Evolutionary conservation across 805 yeast genomes (phyloP), one percentile per base, ranked within the genome.

Genomic region (Sungouiozyma intestinalis): DNA sequence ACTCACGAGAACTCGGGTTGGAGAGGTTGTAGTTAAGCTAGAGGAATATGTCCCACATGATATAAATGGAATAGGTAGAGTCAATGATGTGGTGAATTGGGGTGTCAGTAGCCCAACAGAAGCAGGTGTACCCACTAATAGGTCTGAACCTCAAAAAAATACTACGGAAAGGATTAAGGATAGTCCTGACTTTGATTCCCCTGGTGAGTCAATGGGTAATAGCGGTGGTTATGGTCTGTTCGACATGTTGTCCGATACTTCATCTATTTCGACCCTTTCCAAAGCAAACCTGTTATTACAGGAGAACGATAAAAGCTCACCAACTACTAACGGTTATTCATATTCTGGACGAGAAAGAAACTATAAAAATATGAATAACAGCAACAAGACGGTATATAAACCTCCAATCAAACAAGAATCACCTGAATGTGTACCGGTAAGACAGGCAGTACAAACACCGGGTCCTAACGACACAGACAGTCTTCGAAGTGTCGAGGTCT

Each of bases 1-100:
- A 14, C 31, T 27, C 3, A 36, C 16, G 14, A 45, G 37, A 39
- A 40, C 55, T 15, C 54, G 65, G 24, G 64, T 61, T 27, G 71
- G 69, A 17, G 71, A 65, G 35, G 67, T 63, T 3, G 49, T 57
- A 3, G 57, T 65, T 3, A 68, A 70, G 4, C 35, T 65, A 15
- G 63, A 61, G 40, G 70, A 66, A 45, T 63, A 58, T 42, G 51
- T 60, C n/a, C 66, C 67, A 3, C 46, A 53, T 1, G 56, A 57
- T 40, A 46, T 57, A 8, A 50, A 51, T 35, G 66, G 62, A 7
- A 49, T 60, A 18, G 64, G 65, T 1, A 57, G 52, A 36, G 58
- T 58, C 4, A 57, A 45, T 33, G 55, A 52, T 41, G 42, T 45
- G 13, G 44, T 45, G 18, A 48, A 48, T 35, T 46, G 49, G 50